Conservation (phyloP, 768 basidiomycete species). For the Leccinellum luteum region DNA sequence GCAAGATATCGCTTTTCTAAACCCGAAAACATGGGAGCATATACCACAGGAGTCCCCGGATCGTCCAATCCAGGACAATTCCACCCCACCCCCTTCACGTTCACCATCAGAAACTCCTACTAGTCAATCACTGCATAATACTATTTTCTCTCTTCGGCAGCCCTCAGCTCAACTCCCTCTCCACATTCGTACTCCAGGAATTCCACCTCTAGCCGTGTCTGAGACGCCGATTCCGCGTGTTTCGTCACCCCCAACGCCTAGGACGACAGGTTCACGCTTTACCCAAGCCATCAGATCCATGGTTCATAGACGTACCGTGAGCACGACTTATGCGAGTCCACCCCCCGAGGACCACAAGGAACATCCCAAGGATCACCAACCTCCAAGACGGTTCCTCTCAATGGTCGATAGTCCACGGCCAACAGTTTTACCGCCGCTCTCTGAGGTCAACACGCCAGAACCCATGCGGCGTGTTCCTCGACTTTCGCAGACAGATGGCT, state of each 20-base stretch:
- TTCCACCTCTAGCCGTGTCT: conserved; percentile 18
- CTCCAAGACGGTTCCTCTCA: conserved; percentile 12
- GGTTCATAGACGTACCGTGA: conserved; percentile 14
- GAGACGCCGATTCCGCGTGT: conserved; percentile 17
- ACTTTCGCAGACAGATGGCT: conserved; percentile 19
- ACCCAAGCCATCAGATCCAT: conserved; percentile 26
- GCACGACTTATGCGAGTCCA: neutral
- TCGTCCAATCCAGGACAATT: neutral
- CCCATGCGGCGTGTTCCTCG: conserved; percentile 7
- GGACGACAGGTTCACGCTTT: conserved; percentile 18
- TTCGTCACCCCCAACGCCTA: conserved; percentile 14
- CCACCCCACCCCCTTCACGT: conserved; percentile 2
- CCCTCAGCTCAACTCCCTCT: conserved; percentile 11
- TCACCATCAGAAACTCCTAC: conserved; percentile 17
- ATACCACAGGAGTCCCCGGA: neutral
- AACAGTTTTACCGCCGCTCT: neutral
- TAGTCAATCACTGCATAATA: conserved; percentile 1
- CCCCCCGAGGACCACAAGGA: conserved; percentile 10
- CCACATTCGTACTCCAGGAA: conserved; percentile 17
- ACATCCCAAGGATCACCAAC: conserved; percentile 4
- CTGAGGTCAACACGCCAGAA: conserved; percentile 5
- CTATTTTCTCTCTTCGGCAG: conserved; percentile 6
- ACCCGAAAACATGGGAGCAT: neutral
- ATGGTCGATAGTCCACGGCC: conserved; percentile 13
- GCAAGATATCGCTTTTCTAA: conserved; percentile 13